Base-by-base conservation (phyloP, 2,329 filamentous ascomycete species). In the Monosporascus sp. region DNA sequence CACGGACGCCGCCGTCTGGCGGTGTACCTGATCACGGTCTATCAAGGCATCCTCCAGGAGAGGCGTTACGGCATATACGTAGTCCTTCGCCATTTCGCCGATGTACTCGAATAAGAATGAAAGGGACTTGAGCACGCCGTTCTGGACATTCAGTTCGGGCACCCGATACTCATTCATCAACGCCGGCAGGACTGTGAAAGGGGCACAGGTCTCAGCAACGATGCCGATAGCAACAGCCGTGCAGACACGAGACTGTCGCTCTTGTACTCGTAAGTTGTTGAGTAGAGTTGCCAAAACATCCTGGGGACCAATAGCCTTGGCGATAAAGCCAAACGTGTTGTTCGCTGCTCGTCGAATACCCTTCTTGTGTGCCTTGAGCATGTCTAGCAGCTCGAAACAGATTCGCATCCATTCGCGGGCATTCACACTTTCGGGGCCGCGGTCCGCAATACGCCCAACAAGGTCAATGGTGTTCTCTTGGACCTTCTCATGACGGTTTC, bases 281-380 rank as follows among this genome's bases (percentile, higher is more conserved):
- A 99, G 83, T 17, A 99, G 79, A 1, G 94, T 97, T 4, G 94
- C 92, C 53, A 99, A 78, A 25, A 99, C 94, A 75, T 99, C 94
- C 72, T 97, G 93, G 14, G 94, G 94, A 61, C 94, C 94, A 64
- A 99, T 99, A 55, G 94, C 94, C 75, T 99, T 99, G 68, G 94
- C 94, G 65, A 99, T 99, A 80, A 97, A 99, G 70, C 94, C 94
- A 65, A 99, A 99, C 0, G 94, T 99, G 77, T 99, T 99, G 82
- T 99, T 99, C 63, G 94, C 95, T 22, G 94, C 94, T 71, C 94
- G 88, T 60, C 94, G 89, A 62, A 99, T 99, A 60, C 94, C 95
- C 80, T 99, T 99, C 76, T 99, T 99, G 79, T 99, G 94, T 6
- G 94, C 94, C 74, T 99, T 99, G 65, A 99, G 83, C 94, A 99